Percentiles rank a stretch among this genome's conserved stretches.
phyloP scores from a whole-genome alignment of 2,329 filamentous ascomycete species.

The Fusarium pseudocircinatum region DNA sequence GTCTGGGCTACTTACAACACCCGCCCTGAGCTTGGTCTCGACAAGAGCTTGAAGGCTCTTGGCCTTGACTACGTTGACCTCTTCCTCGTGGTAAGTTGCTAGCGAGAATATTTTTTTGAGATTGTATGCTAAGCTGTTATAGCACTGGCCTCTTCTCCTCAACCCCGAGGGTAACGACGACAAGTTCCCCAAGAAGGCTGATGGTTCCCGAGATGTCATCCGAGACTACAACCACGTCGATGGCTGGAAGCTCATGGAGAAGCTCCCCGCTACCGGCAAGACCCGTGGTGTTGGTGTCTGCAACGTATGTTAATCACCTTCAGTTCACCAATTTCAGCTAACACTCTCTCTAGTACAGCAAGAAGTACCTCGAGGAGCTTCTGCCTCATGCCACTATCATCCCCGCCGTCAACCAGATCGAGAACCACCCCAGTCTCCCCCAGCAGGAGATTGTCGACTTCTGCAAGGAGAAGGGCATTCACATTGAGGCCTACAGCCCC shows the following conservation, averaged over 20 bases:
- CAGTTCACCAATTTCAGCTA: background rate
- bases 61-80: constrained; percentile 85
- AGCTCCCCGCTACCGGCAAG: constrained; percentile 68
- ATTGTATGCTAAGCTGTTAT: background rate
- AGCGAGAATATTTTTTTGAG: accelerated
- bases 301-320: constrained; percentile 51
- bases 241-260: constrained; percentile 82
- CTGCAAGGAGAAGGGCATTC: constrained; percentile 74
- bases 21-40: constrained; percentile 73
- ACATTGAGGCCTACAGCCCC: constrained; percentile 78
- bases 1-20: constrained; percentile 84
- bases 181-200: constrained; percentile 76
- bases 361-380: constrained; percentile 64
- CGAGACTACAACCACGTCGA: constrained; percentile 74
- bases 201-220: constrained; percentile 79
- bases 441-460: constrained; percentile 77
- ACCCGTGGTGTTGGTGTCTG: constrained; percentile 63
- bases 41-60: constrained; percentile 77
- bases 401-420: constrained; percentile 77
- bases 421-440: constrained; percentile 76
- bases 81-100: constrained; percentile 69
- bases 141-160: constrained; percentile 85
- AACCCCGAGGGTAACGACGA: constrained; percentile 82
- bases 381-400: constrained; percentile 62
- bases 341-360: constrained; percentile 58